Percentiles rank a stretch among this genome's conserved stretches.
These are phyloP conservation scores for Brassica balearica DNA, from an alignment of 441 rosid genomes.

Conservation along the genomic window DNA sequence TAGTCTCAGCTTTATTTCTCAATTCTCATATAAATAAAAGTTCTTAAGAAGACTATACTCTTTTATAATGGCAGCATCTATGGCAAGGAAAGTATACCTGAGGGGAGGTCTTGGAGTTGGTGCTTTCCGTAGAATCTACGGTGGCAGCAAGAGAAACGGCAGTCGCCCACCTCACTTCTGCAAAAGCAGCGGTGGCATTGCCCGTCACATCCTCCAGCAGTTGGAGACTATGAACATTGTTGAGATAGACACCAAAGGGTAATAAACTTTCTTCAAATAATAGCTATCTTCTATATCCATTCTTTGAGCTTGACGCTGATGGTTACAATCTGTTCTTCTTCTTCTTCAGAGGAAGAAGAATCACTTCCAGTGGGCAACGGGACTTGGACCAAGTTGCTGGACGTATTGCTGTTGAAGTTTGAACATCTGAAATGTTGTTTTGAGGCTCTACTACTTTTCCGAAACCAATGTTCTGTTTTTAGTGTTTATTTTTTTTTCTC, in stretches of 20 bases:
- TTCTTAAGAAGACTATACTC: constrained; percentile 16
- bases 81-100: constrained; percentile 88
- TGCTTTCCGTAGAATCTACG: constrained; percentile 88
- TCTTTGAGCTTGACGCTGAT: not conserved
- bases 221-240: constrained; percentile 70
- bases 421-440: constrained; percentile 22
- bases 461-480: constrained; percentile 25
- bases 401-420: constrained; percentile 50
- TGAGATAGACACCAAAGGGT: constrained; percentile 81
- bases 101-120: constrained; percentile 96
- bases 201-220: constrained; percentile 93
- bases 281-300: not conserved
- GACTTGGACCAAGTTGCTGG: constrained; percentile 95
- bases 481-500: constrained; percentile 3
- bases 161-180: constrained; percentile 95
- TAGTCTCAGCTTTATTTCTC: no score
- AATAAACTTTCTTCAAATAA: not conserved
- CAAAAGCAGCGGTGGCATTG: constrained; percentile 83
- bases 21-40: not conserved
- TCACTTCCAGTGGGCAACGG: constrained; percentile 76
- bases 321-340: not conserved
- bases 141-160: constrained; percentile 94
- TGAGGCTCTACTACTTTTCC: not conserved
- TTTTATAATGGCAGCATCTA: constrained; percentile 59
- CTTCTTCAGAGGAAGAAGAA: constrained; percentile 64